Evolutionary conservation across 805 yeast species (phyloP).

Genomic region (Wickerhamiella hasegawae): DNA sequence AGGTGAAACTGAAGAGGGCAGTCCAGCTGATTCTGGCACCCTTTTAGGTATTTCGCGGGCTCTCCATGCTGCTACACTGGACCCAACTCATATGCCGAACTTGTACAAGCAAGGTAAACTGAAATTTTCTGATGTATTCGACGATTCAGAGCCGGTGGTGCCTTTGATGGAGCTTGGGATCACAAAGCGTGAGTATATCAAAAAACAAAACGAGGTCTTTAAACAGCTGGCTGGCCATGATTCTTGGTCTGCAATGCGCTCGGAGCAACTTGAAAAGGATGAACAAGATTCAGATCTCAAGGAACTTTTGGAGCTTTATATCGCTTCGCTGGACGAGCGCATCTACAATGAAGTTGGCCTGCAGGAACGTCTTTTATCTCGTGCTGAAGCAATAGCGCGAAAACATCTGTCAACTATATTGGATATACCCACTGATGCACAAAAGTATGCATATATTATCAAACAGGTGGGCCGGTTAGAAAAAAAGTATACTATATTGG

Average conservation of each 20-base stretch:
- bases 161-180: background rate
- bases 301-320: constrained; percentile 12
- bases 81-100: too few relatives aligned
- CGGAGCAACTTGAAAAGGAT: too few relatives aligned
- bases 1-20: too few relatives aligned
- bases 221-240: constrained; percentile 12
- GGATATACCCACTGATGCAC: constrained; percentile 3
- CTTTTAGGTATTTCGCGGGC: too few relatives aligned
- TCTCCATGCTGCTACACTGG: too few relatives aligned
- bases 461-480: constrained; percentile 2
- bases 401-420: constrained; percentile 1
- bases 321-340: constrained; percentile 18
- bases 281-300: constrained; percentile 8
- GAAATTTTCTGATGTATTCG: too few relatives aligned
- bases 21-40: too few relatives aligned
- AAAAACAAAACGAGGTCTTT: constrained; percentile 16
- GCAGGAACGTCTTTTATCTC: constrained; percentile 4
- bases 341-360: constrained; percentile 14
- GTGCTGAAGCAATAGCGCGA: constrained; percentile 1
- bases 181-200: constrained; percentile 11
- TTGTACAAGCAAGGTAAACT: too few relatives aligned
- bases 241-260: constrained; percentile 1
- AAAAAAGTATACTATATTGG: constrained; percentile 1
- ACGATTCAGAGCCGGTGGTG: too few relatives aligned
- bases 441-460: constrained; percentile 3